Evolutionary conservation across 176 grass and related monocot genomes (phyloP).

Genomic region (Calamus simplicifolius): DNA sequence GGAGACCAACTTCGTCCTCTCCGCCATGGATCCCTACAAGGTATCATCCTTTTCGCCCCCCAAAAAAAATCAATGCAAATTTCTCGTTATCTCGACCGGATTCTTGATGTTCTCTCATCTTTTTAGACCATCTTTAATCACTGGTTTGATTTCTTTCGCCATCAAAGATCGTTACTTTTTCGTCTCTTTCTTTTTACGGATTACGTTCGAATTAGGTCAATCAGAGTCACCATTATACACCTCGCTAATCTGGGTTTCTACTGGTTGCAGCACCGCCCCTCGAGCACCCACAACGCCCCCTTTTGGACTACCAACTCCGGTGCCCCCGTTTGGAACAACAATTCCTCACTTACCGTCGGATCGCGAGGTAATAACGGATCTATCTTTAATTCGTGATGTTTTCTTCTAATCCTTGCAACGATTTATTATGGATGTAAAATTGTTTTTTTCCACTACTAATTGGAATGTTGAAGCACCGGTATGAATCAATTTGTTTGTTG

Average conservation of each 20-base stretch:
- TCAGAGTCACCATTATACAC: too few species aligned
- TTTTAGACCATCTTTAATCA: background rate
- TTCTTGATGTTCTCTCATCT: background rate
- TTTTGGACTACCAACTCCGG: constrained; percentile 86
- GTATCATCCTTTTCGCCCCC: constrained; percentile 18
- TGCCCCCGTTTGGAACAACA: constrained; percentile 77
- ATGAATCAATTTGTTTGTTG: too few species aligned
- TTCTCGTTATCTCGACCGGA: background rate
- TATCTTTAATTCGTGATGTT: background rate
- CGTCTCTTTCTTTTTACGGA: background rate
- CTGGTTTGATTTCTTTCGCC: background rate
- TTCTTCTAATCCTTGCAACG: background rate
- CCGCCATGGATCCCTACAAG: constrained; percentile 73
- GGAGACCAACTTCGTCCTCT: background rate
- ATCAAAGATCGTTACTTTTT: background rate
- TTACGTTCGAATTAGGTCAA: background rate
- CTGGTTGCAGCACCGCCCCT: constrained; percentile 36
- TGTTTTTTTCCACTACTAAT: background rate
- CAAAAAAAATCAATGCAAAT: too few species aligned
- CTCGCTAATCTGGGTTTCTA: too few species aligned
- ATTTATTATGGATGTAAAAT: background rate
- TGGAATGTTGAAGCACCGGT: too few species aligned
- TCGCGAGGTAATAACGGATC: constrained; percentile 28
- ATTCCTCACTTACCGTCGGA: constrained; percentile 62
- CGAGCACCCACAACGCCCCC: constrained; percentile 38